Conservation (phyloP, 257 asterid genomes). For the Lycium barbarum region DNA sequence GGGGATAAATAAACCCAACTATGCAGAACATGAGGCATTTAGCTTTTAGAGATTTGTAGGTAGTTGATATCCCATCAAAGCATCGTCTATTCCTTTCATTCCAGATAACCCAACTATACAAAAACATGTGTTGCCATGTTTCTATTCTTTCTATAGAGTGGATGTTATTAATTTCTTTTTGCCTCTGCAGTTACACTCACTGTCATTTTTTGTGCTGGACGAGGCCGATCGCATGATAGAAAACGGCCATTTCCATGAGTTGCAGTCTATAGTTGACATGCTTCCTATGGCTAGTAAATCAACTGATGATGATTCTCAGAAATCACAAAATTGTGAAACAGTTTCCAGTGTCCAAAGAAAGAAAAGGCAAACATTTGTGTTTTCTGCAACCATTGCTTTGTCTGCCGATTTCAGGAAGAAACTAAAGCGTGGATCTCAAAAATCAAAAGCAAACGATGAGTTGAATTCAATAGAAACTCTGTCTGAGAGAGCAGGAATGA, state of each 20-base stretch:
- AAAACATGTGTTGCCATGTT: conserved; percentile 12
- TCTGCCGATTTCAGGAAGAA: conserved; percentile 91
- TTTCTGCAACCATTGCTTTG: conserved; percentile 96
- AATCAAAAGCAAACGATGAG: conserved; percentile 57
- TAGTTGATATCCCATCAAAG: too few species aligned
- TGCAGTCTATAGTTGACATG: conserved; percentile 95
- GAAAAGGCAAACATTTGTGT: conserved; percentile 95
- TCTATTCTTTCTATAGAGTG: background rate
- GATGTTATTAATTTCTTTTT: conserved; percentile 24
- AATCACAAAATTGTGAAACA: conserved; percentile 66
- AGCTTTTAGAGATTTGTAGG: too few species aligned
- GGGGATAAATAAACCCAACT: too few species aligned
- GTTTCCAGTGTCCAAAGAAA: conserved; percentile 70
- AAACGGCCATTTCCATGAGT: conserved; percentile 90
- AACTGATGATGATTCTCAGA: conserved; percentile 54
- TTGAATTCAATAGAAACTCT: conserved; percentile 88
- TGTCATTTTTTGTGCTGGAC: conserved; percentile 95
- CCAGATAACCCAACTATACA: too few species aligned
- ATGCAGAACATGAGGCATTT: too few species aligned
- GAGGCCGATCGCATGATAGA: conserved; percentile 99
- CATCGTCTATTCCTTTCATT: too few species aligned
- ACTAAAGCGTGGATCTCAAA: conserved; percentile 75
- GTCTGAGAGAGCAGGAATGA: conserved; percentile 95
- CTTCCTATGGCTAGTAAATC: conserved; percentile 77
- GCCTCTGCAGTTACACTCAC: conserved; percentile 79